Base-by-base conservation (phyloP, 495 filamentous ascomycete genomes). In the Penicillium angulare region DNA sequence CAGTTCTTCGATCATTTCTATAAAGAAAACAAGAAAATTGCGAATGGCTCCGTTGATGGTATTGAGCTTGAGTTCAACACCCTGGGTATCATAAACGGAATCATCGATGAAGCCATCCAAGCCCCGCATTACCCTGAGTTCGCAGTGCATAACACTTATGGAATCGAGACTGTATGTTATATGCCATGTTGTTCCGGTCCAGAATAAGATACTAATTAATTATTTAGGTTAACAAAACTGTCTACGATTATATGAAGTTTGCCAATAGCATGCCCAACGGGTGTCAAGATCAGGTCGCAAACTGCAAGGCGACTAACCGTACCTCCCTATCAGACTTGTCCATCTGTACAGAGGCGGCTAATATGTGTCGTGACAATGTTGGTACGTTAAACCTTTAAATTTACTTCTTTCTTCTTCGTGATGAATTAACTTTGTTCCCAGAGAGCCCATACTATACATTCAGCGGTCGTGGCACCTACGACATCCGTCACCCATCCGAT, bases 101-200 rank as follows among this genome's bases (percentile, higher is more conserved):
- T 89, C 54, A 75, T 92, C 43, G 89, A 95, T 64, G 76, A 83
- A 43, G 60, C 82, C 9, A 76, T 84, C 10, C 87, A 92, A 68
- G 77, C 71, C 8, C 79, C 82, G 1, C 79, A 71, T 38, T 92
- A 90, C 58, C 79, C 86, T 2, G 63, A 77, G 12, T 84, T 89
- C 61, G 85, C 85, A 7, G 75, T 81, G 41, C 83, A 85, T 66
- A 95, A 93, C 59, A 86, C 87, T 5, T 95, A 90, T 58, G 83
- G 82, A 6, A 80, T 92, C 23, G 59, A 82, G 49, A 73, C 83
- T 1, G 60, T 80, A 34, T 22, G 43, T 34, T 21, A 31, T 32
- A 0, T 0, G 7, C 2, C 4, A 21, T n/a, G 13, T 21, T 21
- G 0, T 13, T 18, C 12, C 16, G n/a, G n/a, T n/a, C n/a, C n/a